Evolutionary conservation across 2,329 filamentous ascomycete genomes (phyloP), one percentile per base, ranked within the genome.

Genomic region (Pseudogymnoascus sp.): DNA sequence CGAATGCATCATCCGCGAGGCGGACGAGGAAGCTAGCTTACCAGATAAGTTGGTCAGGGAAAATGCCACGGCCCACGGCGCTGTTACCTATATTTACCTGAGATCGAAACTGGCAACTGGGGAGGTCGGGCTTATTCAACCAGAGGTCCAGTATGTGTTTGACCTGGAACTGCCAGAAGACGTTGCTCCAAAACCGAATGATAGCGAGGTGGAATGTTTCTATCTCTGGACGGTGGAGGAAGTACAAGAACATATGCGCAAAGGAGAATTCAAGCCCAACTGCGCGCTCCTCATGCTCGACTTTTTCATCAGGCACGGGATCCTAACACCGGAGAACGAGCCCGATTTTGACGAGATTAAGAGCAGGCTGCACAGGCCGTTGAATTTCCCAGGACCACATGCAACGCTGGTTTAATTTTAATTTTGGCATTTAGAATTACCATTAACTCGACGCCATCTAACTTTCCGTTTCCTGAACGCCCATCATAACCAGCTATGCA

Each of bases 91-190:
- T 77, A 86, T 92, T 67, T 89, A 93, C 76, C 82, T 96, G 67
- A 86, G 92, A 10, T 87, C 91, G 71, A 79, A 83, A 70, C 81
- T 85, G 35, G 86, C 91, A 2, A 91, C 91, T 10, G 93, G 92
- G 8, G 91, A 97, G 76, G 85, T 82, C 8, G 88, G 87, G 10
- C 80, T 96, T 71, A 81, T 96, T 72, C 93, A 96, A 76, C 95
- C 95, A 0, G 95, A 97, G 76, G 87, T 86, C 70, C 88, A 97
- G 76, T 97, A 92, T 79, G 80, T 96, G 50, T 99, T 95, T 76
- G 92, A 99, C 74, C 78, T 97, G 66, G 87, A 91, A 74, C 78
- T 99, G 67, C 83, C 87, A 1, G 76, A 79, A 4, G 85, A 86
- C 64, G 80, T 91, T 3, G 77, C 84, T 37, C 92, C 89, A 11